phyloP scores from a whole-genome alignment of 805 yeast species.

The Yamadazyma takamatsuzukensis region DNA sequence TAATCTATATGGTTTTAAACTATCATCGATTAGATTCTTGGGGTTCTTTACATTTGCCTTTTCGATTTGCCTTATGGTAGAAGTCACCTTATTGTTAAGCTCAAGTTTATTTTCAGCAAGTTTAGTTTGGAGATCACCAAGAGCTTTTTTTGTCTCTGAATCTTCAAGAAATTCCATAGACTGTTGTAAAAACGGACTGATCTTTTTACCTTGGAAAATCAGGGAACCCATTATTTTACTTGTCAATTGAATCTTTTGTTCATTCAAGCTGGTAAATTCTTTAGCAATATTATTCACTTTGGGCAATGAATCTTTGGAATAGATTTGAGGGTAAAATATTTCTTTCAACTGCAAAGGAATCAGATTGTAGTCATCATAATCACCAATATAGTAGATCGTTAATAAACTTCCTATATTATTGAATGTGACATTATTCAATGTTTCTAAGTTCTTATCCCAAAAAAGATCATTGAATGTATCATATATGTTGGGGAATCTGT shows the following conservation, averaged over 20 bases:
- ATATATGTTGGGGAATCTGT: conserved; percentile 22
- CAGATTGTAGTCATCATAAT: conserved; percentile 14
- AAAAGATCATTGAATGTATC: conserved; percentile 32
- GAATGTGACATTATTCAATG: conserved; percentile 26
- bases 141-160: conserved; percentile 10
- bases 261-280: conserved; percentile 12
- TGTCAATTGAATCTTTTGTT: conserved; percentile 17
- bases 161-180: conserved; percentile 16
- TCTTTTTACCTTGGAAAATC: conserved; percentile 38
- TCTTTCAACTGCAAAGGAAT: conserved; percentile 27
- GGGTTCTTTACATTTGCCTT: conserved; percentile 8
- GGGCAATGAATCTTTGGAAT: conserved; percentile 19
- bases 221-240: conserved; percentile 27
- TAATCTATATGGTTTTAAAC: conserved; percentile 17
- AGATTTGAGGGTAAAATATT: conserved; percentile 33
- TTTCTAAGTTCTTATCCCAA: conserved; percentile 31
- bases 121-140: too few species aligned
- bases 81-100: background rate
- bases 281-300: conserved; percentile 19
- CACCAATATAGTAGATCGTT: conserved; percentile 26
- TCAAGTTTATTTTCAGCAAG: too few species aligned
- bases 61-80: conserved; percentile 11
- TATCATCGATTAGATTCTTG: conserved; percentile 3
- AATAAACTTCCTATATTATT: conserved; percentile 26
- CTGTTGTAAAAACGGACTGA: conserved; percentile 23